These are phyloP conservation scores for Endocalyx cinctus DNA, from an alignment of 2,329 filamentous ascomycete species.

Conservation along the genomic window DNA sequence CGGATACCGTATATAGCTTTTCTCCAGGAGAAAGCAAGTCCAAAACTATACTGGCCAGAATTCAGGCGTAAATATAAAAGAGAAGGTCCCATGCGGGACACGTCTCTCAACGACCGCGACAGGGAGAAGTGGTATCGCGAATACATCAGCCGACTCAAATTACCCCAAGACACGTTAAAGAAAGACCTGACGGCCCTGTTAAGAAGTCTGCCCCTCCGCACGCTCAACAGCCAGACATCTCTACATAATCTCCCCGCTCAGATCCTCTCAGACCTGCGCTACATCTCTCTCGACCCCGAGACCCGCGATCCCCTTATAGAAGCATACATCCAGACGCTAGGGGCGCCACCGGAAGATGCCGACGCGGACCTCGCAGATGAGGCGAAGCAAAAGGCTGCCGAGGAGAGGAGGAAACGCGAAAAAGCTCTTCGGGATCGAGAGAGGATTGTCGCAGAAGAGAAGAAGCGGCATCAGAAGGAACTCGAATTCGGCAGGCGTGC, in stretches of 20 bases:
- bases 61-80: constrained; percentile 89
- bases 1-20: constrained; percentile 77
- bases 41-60: constrained; percentile 95
- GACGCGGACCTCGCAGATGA: constrained; percentile 50
- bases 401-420: constrained; percentile 56
- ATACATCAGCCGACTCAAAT: constrained; percentile 61
- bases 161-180: constrained; percentile 62
- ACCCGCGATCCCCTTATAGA: constrained; percentile 62
- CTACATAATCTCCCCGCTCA: constrained; percentile 55
- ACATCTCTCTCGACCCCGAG: constrained; percentile 58
- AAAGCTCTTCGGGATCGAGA: constrained; percentile 64
- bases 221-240: constrained; percentile 56
- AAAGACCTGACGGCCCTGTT: constrained; percentile 64
- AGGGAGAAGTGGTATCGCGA: constrained; percentile 77
- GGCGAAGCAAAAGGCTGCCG: constrained; percentile 41
- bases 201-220: constrained; percentile 51
- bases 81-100: constrained; percentile 74
- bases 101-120: constrained; percentile 67
- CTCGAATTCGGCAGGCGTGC: constrained; percentile 57
- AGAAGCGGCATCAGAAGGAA: constrained; percentile 53
- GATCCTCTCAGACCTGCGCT: constrained; percentile 64
- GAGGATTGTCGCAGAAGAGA: constrained; percentile 57
- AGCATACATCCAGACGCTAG: constrained; percentile 61
- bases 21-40: constrained; percentile 74
- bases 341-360: constrained; percentile 44